A percentile compares a stretch with the other conserved stretches of the same genome.
These are phyloP conservation scores for Xerophyta viscosa DNA, from an alignment of 106 monocot species.

Conservation along the genomic window DNA sequence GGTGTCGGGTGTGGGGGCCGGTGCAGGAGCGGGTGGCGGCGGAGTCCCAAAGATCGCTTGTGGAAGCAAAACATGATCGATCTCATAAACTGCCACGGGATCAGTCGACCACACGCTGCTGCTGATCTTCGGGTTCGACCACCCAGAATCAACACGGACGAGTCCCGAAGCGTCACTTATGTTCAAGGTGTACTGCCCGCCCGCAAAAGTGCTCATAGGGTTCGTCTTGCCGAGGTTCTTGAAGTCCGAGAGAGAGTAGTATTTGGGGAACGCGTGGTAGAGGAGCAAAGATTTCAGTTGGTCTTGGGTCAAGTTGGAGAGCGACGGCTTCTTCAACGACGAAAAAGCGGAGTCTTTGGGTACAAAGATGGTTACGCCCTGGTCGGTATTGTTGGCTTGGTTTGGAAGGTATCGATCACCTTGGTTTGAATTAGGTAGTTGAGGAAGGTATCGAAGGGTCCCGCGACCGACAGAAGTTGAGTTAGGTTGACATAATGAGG, in stretches of 20 bases:
- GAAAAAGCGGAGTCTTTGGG: constrained; percentile 77
- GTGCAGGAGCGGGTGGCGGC: constrained; percentile 67
- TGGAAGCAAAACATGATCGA: constrained; percentile 68
- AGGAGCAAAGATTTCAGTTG: constrained; percentile 80
- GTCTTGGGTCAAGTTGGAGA: constrained; percentile 67
- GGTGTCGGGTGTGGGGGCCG: constrained; percentile 52
- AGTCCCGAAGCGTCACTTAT: constrained; percentile 50
- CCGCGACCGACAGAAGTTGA: constrained; percentile 54
- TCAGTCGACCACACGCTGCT: constrained; percentile 75
- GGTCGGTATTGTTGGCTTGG: constrained; percentile 74
- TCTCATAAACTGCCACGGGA: constrained; percentile 69
- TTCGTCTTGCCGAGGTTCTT: constrained; percentile 46
- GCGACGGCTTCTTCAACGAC: constrained; percentile 42
- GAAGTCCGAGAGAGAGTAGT: constrained; percentile 83
- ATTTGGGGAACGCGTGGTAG: constrained; percentile 74
- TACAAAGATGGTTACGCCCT: constrained; percentile 88
- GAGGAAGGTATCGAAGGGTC: constrained; percentile 87
- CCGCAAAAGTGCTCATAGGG: constrained; percentile 63
- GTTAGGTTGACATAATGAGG: constrained; percentile 60
- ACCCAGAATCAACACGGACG: constrained; percentile 43
- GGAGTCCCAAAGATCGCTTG: constrained; percentile 48
- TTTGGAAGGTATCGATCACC: constrained; percentile 77
- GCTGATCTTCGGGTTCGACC: constrained; percentile 65
- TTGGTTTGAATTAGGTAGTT: constrained; percentile 53
- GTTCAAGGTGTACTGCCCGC: constrained; percentile 62